phyloP scores from a whole-genome alignment of 1,284 basidiomycete species.

The Moesziomyces sp. region DNA sequence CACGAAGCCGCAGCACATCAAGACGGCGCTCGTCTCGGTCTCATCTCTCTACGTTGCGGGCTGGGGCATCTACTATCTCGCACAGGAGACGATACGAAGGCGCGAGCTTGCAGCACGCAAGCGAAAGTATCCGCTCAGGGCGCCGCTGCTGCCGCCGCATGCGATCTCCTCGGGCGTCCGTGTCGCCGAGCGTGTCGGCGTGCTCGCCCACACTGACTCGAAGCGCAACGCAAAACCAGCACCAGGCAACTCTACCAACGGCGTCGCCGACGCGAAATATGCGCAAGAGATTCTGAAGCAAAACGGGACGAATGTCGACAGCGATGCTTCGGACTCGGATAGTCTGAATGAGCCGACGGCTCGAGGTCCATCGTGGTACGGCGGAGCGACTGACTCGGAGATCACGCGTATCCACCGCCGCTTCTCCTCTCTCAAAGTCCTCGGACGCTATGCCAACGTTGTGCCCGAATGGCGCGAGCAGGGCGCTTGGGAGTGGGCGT shows the following conservation, averaged over 20 bases:
- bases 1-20: constrained; percentile 33
- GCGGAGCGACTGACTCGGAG: constrained; percentile 60
- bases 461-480: constrained; percentile 72
- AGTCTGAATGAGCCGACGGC: not conserved
- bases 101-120: constrained; percentile 33
- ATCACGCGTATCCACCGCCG: constrained; percentile 67
- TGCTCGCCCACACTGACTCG: constrained; percentile 22
- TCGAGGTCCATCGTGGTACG: constrained; percentile 42
- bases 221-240: constrained; percentile 3
- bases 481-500: constrained; percentile 67
- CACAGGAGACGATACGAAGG: constrained; percentile 49
- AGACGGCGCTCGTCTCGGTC: constrained; percentile 31
- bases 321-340: constrained; percentile 4
- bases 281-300: constrained; percentile 17
- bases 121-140: constrained; percentile 32
- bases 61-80: constrained; percentile 58
- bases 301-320: constrained; percentile 9
- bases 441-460: constrained; percentile 68
- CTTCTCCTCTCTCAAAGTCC: constrained; percentile 58
- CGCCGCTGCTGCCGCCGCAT: constrained; percentile 40
- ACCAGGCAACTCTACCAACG: not conserved
- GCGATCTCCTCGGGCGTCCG: constrained; percentile 34
- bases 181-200: constrained; percentile 36
- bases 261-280: constrained; percentile 2
- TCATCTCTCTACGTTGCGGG: constrained; percentile 33